phyloP scores from a whole-genome alignment of 139 green algal species.

The Coelastrella sp. region DNA sequence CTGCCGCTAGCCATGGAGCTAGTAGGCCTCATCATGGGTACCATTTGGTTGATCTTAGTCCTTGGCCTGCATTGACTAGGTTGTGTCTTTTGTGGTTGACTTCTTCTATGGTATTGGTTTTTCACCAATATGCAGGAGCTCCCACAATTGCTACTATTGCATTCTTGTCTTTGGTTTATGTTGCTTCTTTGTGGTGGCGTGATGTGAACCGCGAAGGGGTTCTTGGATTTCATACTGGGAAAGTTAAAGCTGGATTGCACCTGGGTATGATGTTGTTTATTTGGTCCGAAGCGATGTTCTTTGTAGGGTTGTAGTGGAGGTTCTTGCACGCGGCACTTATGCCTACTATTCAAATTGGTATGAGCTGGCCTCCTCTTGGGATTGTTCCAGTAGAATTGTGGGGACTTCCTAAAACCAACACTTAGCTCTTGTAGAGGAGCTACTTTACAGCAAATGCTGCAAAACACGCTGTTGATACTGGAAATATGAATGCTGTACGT shows the following conservation, averaged over 20 bases:
- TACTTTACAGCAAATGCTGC: slow-evolving; percentile 23
- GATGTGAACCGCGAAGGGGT: slow-evolving; percentile 33
- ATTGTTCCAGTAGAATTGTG: slow-evolving; percentile 11
- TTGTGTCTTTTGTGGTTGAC: slow-evolving; percentile 17
- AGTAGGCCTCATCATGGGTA: no score
- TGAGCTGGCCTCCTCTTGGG: slow-evolving; percentile 18
- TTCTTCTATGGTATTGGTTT: neutral
- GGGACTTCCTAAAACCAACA: neutral
- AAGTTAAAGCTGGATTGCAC: neutral
- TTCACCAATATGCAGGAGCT: neutral
- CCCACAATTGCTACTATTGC: neutral
- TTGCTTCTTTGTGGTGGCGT: slow-evolving; percentile 30
- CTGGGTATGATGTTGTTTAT: slow-evolving; percentile 19
- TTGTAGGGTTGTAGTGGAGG: slow-evolving; percentile 2
- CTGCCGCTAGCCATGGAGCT: no score
- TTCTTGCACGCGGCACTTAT: slow-evolving; percentile 8
- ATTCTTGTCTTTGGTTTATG: slow-evolving; percentile 3
- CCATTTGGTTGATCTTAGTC: slow-evolving; percentile 29
- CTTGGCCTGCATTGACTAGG: slow-evolving; percentile 11
- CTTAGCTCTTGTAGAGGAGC: neutral
- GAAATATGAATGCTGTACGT: neutral
- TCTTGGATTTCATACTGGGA: slow-evolving; percentile 10
- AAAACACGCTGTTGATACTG: neutral
- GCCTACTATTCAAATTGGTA: slow-evolving; percentile 33
- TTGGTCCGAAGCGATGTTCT: neutral